phyloP scores from a whole-genome alignment of 176 grass and related monocot species.

The Panicum miliaceum region DNA sequence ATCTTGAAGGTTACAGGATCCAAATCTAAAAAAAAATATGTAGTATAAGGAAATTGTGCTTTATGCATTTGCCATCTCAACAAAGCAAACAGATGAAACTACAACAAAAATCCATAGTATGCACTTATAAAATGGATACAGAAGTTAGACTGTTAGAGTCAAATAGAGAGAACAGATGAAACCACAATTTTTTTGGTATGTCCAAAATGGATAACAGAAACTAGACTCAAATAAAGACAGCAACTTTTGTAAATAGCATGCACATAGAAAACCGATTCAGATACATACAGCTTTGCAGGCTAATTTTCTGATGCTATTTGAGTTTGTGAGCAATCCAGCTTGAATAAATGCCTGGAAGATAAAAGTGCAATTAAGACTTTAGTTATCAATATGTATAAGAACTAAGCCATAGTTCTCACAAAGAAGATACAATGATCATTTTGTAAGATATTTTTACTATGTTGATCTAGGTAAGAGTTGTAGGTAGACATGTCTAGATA shows the following conservation, averaged over 20 bases:
- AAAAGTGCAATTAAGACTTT: not conserved
- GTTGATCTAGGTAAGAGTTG: not conserved
- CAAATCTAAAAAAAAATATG: not conserved
- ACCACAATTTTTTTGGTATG: conserved; percentile 15
- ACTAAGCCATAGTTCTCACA: not conserved
- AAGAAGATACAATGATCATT: not conserved
- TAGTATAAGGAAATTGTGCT: not conserved
- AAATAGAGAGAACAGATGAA: not conserved
- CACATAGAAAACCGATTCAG: conserved; percentile 10
- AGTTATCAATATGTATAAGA: not conserved
- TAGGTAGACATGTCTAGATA: not conserved
- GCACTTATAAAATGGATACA: not conserved
- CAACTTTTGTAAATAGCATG: conserved; percentile 12
- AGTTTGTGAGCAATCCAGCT: conserved; percentile 72
- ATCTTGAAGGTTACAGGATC: not conserved
- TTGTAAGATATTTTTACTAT: not conserved
- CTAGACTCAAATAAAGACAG: not conserved
- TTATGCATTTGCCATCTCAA: conserved; percentile 1
- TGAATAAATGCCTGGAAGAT: conserved; percentile 76
- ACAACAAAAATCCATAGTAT: conserved; percentile 17
- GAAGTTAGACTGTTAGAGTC: not conserved
- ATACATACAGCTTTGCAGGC: conserved; percentile 87
- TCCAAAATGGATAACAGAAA: not conserved
- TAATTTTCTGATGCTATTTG: conserved; percentile 69
- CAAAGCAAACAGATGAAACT: not conserved